These are phyloP conservation scores for Eutrema salsugineum DNA, from an alignment of 441 rosid genomes.

Conservation along the genomic window DNA sequence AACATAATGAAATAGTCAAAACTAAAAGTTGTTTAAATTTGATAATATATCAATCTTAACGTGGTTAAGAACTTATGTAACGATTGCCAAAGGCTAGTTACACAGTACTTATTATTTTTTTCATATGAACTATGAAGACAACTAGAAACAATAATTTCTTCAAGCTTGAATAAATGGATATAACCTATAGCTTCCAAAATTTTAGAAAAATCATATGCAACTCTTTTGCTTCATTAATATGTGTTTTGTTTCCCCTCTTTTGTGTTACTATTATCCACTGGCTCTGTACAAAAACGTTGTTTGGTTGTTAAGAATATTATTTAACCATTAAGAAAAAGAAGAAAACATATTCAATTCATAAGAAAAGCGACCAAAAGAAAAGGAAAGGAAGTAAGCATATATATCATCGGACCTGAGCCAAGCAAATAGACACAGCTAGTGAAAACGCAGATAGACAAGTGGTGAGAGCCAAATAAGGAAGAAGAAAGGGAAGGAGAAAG, in stretches of 20 bases:
- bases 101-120: not conserved
- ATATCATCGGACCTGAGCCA: constrained; percentile 14
- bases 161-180: not conserved
- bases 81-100: not conserved
- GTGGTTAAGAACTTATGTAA: not conserved
- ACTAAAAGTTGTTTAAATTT: not conserved
- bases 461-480: constrained; percentile 5
- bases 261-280: too few species aligned
- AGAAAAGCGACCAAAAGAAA: not conserved
- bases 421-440: not conserved
- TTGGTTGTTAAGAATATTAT: too few species aligned
- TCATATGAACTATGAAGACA: not conserved
- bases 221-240: not conserved
- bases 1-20: not conserved
- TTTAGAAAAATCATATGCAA: not conserved
- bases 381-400: not conserved
- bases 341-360: not conserved
- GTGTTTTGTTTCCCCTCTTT: too few species aligned
- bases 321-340: not conserved
- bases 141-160: not conserved
- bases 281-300: too few species aligned
- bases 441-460: not conserved
- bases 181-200: not conserved
- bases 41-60: not conserved
- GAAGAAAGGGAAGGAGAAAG: constrained; percentile 24